Conservation (phyloP, 2,329 filamentous ascomycete species). For the Mariannaea elegans region DNA sequence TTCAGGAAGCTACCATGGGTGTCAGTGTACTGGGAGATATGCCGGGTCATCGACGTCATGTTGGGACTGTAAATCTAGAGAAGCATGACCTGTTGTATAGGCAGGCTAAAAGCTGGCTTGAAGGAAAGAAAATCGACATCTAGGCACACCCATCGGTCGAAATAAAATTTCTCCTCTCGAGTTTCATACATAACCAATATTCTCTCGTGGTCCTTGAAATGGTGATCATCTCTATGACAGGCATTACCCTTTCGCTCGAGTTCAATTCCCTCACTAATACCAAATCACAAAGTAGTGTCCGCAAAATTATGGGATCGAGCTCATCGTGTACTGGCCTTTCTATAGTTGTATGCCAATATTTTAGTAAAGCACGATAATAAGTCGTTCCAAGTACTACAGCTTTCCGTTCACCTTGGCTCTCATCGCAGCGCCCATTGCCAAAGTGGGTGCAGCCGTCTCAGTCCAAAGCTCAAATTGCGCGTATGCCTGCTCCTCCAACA, state of each 20-base stretch:
- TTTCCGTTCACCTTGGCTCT: constrained; percentile 8
- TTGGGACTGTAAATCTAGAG: constrained; percentile 37
- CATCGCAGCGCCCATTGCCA: constrained; percentile 16
- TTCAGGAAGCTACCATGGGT: constrained; percentile 56
- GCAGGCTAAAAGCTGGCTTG: constrained; percentile 54
- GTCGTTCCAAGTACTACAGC: too few relatives aligned
- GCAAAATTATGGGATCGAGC: too few relatives aligned
- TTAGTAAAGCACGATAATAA: too few relatives aligned
- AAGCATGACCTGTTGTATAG: constrained; percentile 57
- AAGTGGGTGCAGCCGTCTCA: constrained; percentile 1
- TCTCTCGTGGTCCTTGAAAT: too few relatives aligned
- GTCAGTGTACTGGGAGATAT: constrained; percentile 54
- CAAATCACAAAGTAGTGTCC: too few relatives aligned
- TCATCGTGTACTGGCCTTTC: too few relatives aligned
- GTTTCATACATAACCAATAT: background rate
- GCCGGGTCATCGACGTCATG: constrained; percentile 51
- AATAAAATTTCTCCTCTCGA: too few relatives aligned
- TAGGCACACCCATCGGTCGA: constrained; percentile 20
- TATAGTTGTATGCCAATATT: too few relatives aligned
- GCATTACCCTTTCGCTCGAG: too few relatives aligned
- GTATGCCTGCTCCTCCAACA: constrained; percentile 23
- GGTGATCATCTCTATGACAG: too few relatives aligned
- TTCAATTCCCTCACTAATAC: too few relatives aligned
- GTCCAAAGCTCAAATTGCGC: constrained; percentile 24
- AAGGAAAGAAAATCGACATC: constrained; percentile 47